Evolutionary conservation across 192 early-diverging fungal species (phyloP), one percentile per base, ranked within the genome.

Genomic region (Coemansia sp.): DNA sequence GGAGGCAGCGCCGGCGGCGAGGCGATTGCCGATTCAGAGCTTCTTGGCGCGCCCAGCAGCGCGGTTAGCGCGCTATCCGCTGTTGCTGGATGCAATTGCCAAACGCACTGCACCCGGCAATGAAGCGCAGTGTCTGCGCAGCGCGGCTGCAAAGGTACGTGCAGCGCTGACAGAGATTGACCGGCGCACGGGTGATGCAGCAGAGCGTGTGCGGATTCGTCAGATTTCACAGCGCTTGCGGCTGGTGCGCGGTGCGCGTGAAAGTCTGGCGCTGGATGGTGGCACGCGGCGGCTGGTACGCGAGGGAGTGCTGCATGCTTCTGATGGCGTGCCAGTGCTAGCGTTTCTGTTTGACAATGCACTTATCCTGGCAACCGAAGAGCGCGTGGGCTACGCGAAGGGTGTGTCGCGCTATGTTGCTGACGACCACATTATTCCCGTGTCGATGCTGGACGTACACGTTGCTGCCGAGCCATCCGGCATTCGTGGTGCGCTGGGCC

Each of bases 21-120:
- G 93, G 22, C 89, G 91, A 22, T 71, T 97, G 42, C 90, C 93
- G 52, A 70, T 95, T 33, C 90, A 95, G 77, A 92, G 91, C 67
- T 97, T 95, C 64, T 72, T 97, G 23, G 90, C 88, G 0, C 87
- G 94, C 23, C 95, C 96, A 0, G 92, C 93, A 0, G 89, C 94
- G 19, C 88, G 94, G 23, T 67, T 97, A 29, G 94, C 91, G 6
- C 84, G 92, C 57, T 98, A 95, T 67, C 90, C 89, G 21, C 76
- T 98, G 29, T 80, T 98, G 7, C 74, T 98, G 19, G 80, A 88
- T 29, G 92, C 89, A 6, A 86, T 93, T 33, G 66, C 93, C 19
- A 91, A 94, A 64, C 84, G 89, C 55, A 88, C 93, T 14, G 85
- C 5, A 73, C 80, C 29, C 70, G 73, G 78, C 42, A 84, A 88